A percentile compares a stretch with the other conserved stretches of the same genome.
Evolutionary conservation across 1,139 yeast species (phyloP).

Genomic region (Sugiyamaella grinbergsii): DNA sequence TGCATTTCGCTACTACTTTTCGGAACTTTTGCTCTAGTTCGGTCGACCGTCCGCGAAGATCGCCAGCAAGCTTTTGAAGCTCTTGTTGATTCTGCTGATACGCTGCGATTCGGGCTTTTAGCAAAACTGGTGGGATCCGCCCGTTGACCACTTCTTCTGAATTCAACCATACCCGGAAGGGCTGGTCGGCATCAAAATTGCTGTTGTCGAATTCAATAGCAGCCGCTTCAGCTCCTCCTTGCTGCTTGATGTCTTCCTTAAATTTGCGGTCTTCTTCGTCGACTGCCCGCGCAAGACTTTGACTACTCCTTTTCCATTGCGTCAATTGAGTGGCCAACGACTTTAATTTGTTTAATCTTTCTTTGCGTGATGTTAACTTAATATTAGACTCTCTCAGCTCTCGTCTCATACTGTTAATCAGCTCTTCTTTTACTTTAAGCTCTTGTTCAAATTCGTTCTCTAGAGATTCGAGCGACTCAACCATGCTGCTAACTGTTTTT

Average conservation of each 20-base stretch:
- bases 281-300: constrained; percentile 59
- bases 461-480: constrained; percentile 37
- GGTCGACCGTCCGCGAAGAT: constrained; percentile 54
- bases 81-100: constrained; percentile 65
- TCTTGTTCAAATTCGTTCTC: constrained; percentile 55
- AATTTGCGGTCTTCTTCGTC: constrained; percentile 58
- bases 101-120: constrained; percentile 78
- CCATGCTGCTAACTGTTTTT: constrained; percentile 49
- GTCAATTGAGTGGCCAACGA: constrained; percentile 47
- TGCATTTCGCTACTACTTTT: constrained; percentile 85
- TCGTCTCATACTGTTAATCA: constrained; percentile 51
- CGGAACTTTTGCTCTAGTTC: constrained; percentile 82
- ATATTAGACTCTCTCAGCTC: constrained; percentile 53
- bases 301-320: constrained; percentile 54
- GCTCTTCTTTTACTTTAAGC: constrained; percentile 48
- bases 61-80: constrained; percentile 53
- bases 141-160: constrained; percentile 25
- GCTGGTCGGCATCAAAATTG: constrained; percentile 81
- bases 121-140: constrained; percentile 54
- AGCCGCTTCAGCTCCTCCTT: constrained; percentile 18
- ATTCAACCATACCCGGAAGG: constrained; percentile 60
- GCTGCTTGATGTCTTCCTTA: constrained; percentile 39
- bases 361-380: constrained; percentile 49
- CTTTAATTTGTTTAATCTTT: constrained; percentile 49
- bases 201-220: constrained; percentile 46